Evolutionary conservation across 371 early-diverging fungal genomes (phyloP), one percentile per base, ranked within the genome.

Genomic region (Mucor plumbeus): DNA sequence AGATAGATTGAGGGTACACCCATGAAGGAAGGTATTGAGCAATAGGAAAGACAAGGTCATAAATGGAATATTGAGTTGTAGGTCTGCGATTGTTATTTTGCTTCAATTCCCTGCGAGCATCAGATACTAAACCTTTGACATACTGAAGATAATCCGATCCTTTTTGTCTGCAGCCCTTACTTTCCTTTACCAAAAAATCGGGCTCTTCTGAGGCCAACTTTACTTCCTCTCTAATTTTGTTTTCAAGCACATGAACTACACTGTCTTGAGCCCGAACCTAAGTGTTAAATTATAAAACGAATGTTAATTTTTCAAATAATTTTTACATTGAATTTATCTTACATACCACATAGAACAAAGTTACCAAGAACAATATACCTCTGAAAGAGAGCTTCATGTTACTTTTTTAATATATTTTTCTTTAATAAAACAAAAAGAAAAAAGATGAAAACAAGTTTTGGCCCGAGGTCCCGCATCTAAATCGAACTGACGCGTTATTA

Each of bases 11-110:
- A 53, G 67, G 61, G 31, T 36, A 66, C 3, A 43, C 21, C 64
- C 67, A 67, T 10, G 10, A 6, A 55, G 64, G 71, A 2, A 71
- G 38, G 8, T 53, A n/a, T 7, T 54, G 48, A 0, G 50, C 13
- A 19, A 71, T 9, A 7, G 54, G 19, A 21, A 71, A 67, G 0
- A 19, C 38, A 26, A 71, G 60, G 53, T 71, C 67, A 38, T 63
- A 7, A 5, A 71, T 11, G 2, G 71, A 63, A 34, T 63, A 67
- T 19, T 31, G 26, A 5, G 67, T 63, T 35, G 67, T 63, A 19
- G 67, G 63, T 60, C 71, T 50, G 19, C 21, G 50, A 36, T 59
- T 67, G 3, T 71, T 53, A 33, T 71, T 59, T 0, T n/a, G 6
- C 33, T 33, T 59, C n/a, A 59, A 34, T 53, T 65, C 66, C 5